Evolutionary conservation across 805 yeast species (phyloP).

Genomic region (Candida quercuum): DNA sequence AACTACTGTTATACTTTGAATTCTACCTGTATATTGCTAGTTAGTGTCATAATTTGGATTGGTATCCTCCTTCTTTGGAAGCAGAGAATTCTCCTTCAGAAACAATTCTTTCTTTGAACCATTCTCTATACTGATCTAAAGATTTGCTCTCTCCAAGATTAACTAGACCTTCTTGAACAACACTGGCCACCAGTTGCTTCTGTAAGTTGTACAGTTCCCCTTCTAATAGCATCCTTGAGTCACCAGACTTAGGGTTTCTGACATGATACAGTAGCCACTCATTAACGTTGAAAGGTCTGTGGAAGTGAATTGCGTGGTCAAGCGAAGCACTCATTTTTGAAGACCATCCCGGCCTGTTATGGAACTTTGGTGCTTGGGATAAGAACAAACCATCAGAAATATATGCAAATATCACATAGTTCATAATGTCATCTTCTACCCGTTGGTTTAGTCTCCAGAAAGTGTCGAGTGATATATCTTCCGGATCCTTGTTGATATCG

Average conservation of each 20-base stretch:
- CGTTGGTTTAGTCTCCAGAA: conserved; percentile 1
- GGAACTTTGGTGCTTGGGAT: conserved; percentile 42
- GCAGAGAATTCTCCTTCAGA: too few relatives aligned
- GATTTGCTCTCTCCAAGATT: too few relatives aligned
- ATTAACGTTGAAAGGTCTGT: conserved; percentile 38
- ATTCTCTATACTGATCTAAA: too few relatives aligned
- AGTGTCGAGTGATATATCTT: not conserved
- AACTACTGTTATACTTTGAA: too few relatives aligned
- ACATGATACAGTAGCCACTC: conserved; percentile 48
- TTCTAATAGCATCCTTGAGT: conserved; percentile 46
- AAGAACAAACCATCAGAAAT: conserved; percentile 50
- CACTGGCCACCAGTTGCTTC: conserved; percentile 48
- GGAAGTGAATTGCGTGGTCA: conserved; percentile 60
- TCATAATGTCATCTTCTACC: conserved; percentile 23
- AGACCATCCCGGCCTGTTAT: conserved; percentile 36
- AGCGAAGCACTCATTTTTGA: conserved; percentile 48
- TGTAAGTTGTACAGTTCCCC: conserved; percentile 44
- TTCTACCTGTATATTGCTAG: too few relatives aligned
- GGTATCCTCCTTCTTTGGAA: too few relatives aligned
- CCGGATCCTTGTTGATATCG: not conserved
- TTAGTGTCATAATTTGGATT: too few relatives aligned
- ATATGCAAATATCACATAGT: conserved; percentile 49
- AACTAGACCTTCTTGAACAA: conserved; percentile 57
- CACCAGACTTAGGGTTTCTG: conserved; percentile 38
- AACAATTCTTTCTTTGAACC: too few relatives aligned